Base-by-base conservation (phyloP, 208 protist genomes). In the Borovskyia barvae region DNA sequence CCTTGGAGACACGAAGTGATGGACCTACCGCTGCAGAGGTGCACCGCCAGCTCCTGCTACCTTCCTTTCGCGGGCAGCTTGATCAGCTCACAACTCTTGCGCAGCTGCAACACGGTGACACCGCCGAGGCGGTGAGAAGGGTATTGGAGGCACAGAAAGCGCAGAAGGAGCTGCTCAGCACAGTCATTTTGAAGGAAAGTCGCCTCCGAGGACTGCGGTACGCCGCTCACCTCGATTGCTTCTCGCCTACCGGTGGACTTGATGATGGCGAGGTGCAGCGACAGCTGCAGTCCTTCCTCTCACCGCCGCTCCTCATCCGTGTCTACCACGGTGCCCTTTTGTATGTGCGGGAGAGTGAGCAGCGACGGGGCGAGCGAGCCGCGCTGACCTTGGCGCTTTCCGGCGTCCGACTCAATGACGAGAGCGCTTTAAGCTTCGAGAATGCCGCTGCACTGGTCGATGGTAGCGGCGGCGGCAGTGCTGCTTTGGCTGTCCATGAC, bases 131-230 rank as follows among this genome's bases (percentile, higher is more conserved):
- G 9, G 32, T 71, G n/a, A 11, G 33, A 25, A 29, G 22, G 6
- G 41, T 71, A 5, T 22, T 71, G 12, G 39, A 29, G 6, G 46
- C 49, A 22, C 64, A 41, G 29, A 45, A 19, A 8, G 64, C 48
- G 3, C 64, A 71, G 41, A 41, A 15, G 15, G 39, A 54, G n/a
- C 32, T 71, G 17, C 55, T 71, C 2, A 64, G 64, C 20, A 56
- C 64, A 2, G 64, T 71, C 7, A 64, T 58, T 37, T 28, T 57
- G 22, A 46, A 42, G 30, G 64, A 71, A 32, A 71, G 64, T n/a
- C 55, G 45, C 41, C 64, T 40, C 2, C 25, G 15, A 1, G 32
- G 49, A 7, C 28, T 71, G 49, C 64, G 43, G 20, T 71, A 71
- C 47, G 64, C 55, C n/a, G n/a, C n/a, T n/a, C n/a, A n/a, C n/a